A percentile compares a stretch with the other conserved stretches of the same genome.
Conservation (phyloP, 1,284 basidiomycete species). For the Flammula alnicola region DNA sequence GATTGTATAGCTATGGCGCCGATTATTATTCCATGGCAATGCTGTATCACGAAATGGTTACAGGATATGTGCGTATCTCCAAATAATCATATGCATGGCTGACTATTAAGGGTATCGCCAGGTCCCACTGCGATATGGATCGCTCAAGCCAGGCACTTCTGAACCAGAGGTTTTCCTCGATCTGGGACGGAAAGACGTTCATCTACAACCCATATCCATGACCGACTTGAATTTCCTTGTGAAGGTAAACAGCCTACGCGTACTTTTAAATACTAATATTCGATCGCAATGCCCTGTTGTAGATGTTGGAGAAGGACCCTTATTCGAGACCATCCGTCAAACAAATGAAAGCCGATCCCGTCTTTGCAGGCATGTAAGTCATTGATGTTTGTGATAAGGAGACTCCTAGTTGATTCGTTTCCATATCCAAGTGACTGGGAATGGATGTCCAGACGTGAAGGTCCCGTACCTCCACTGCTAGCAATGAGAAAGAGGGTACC, state of each 20-base stretch:
- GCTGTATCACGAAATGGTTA: constrained; percentile 25
- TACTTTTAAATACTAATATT: not conserved
- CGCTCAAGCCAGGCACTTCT: not conserved
- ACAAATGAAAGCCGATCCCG: constrained; percentile 19
- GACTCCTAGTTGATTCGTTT: not conserved
- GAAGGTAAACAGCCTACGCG: constrained; percentile 4
- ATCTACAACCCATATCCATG: constrained; percentile 19
- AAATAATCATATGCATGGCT: not conserved
- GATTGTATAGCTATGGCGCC: constrained; percentile 24
- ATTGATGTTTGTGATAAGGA: not conserved
- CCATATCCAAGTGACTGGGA: constrained; percentile 18
- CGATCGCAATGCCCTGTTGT: not conserved
- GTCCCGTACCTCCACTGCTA: constrained; percentile 10
- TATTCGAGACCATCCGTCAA: constrained; percentile 16
- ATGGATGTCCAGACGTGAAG: constrained; percentile 14
- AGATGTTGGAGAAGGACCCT: constrained; percentile 21
- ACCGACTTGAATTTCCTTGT: constrained; percentile 18
- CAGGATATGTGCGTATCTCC: constrained; percentile 17
- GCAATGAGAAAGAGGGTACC: constrained; percentile 15
- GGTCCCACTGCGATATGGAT: constrained; percentile 5
- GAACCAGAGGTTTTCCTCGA: constrained; percentile 10
- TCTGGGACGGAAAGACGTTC: constrained; percentile 17
- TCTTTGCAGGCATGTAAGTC: constrained; percentile 21
- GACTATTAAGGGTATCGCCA: not conserved
- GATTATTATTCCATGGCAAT: constrained; percentile 27